Base-by-base conservation (phyloP, 2,329 filamentous ascomycete genomes). In the Trichophaea hybrida region DNA sequence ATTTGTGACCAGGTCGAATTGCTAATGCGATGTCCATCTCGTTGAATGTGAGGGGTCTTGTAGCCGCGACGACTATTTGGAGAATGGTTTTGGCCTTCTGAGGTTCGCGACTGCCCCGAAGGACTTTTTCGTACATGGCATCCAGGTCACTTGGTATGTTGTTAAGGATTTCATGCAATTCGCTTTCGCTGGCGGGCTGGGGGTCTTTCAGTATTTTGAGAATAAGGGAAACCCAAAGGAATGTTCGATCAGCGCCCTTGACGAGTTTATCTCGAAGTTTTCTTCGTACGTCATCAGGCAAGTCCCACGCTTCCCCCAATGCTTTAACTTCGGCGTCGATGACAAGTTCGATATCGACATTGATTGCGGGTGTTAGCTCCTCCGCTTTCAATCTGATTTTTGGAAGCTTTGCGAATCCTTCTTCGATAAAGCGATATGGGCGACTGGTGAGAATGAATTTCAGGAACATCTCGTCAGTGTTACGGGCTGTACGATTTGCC, bases 391-490 rank as follows among this genome's bases (percentile, higher is more conserved):
- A 38, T 43, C 48, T 54, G 10, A 55, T 49, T 24, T 4, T 12
- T 17, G 12, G 31, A 13, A 50, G 15, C n/a, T 10, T 49, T 5
- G 61, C 55, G 49, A 68, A 62, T 5, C 51, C 34, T n/a, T 57
- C 43, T 15, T 67, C 66, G 58, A 68, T 63, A n/a, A 54, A 50
- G 15, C 59, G 62, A 4, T 63, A 61, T 6, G 64, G 63, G 8
- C 64, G 66, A 17, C 66, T 67, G 1, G 64, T 63, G 0, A 67
- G 57, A 6, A 67, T 17, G n/a, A 66, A 57, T 58, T 64, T 67
- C 3, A 65, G 51, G 3, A 12, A 6, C n/a, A 15, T 58, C 38
- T 52, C 50, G 15, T 37, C 48, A 37, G 13, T 13, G 8, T 24
- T 40, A 24, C 44, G 44, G 12, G 13, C 44, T 49, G 44, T 49